Percentiles rank a stretch among this genome's conserved stretches.
These are phyloP conservation scores for Cucumis cinereus DNA, from an alignment of 306 rosid species.

Conservation along the genomic window DNA sequence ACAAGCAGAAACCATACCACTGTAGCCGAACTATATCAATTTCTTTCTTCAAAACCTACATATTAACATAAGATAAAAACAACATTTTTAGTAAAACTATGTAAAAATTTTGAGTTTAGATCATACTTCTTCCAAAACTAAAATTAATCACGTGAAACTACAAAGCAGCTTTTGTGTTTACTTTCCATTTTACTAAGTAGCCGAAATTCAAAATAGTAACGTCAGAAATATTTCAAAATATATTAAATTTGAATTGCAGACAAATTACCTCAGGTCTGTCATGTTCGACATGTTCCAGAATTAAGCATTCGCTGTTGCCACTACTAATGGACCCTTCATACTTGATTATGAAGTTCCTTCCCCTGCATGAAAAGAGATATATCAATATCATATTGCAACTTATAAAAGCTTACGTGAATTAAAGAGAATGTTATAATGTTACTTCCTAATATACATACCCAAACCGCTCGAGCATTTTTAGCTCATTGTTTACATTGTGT, in stretches of 20 bases:
- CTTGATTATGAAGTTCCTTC: slow-evolving; percentile 27
- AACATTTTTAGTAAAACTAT: background rate
- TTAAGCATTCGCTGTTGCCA: slow-evolving; percentile 23
- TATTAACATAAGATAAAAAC: slow-evolving; percentile 4
- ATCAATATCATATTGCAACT: background rate
- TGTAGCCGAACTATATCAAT: slow-evolving; percentile 47
- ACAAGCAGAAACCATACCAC: slow-evolving; percentile 84
- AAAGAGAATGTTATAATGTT: background rate
- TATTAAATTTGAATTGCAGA: background rate
- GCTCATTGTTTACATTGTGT: slow-evolving; percentile 18
- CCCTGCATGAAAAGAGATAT: slow-evolving; percentile 11
- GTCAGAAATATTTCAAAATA: background rate
- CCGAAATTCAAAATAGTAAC: background rate
- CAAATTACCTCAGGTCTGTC: slow-evolving; percentile 79
- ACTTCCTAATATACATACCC: slow-evolving; percentile 16
- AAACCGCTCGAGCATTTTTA: slow-evolving; percentile 24
- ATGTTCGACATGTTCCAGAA: slow-evolving; percentile 55
- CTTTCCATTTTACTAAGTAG: background rate
- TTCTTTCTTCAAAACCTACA: slow-evolving; percentile 71
- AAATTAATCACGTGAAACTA: background rate
- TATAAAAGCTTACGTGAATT: background rate
- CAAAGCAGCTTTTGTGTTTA: background rate
- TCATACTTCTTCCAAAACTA: background rate
- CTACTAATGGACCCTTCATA: slow-evolving; percentile 20
- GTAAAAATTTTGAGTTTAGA: background rate